A percentile compares a stretch with the other conserved stretches of the same genome.
phyloP scores from a whole-genome alignment of 768 basidiomycete species.

The Termitomyces sp. region DNA sequence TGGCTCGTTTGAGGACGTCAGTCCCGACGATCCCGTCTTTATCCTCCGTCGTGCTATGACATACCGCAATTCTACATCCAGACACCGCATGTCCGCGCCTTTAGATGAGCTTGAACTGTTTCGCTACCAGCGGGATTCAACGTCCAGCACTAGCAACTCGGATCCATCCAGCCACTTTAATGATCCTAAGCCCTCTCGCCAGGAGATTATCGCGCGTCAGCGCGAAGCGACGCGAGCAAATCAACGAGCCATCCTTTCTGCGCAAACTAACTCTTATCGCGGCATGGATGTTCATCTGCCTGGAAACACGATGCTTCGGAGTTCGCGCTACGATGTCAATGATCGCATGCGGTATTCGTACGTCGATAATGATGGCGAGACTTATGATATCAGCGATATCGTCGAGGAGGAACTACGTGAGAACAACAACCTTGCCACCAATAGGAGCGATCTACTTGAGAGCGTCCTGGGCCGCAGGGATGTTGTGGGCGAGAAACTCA shows the following conservation, averaged over 20 bases:
- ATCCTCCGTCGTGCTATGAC: constrained; percentile 79
- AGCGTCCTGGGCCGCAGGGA: constrained; percentile 59
- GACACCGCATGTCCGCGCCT: constrained; percentile 69
- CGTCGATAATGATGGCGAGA: constrained; percentile 86
- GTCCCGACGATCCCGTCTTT: constrained; percentile 84
- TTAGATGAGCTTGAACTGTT: constrained; percentile 82
- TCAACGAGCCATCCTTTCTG: constrained; percentile 77
- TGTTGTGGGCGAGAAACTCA: constrained; percentile 63
- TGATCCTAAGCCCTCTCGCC: constrained; percentile 53
- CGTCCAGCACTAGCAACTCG: constrained; percentile 52
- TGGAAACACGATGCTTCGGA: constrained; percentile 82
- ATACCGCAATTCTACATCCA: constrained; percentile 69
- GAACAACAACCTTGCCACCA: constrained; percentile 30
- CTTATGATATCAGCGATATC: constrained; percentile 90
- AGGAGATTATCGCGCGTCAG: constrained; percentile 93
- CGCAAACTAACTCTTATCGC: constrained; percentile 79
- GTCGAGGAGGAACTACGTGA: constrained; percentile 87
- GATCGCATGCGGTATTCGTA: constrained; percentile 91
- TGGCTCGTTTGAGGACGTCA: constrained; percentile 71
- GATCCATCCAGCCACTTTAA: constrained; percentile 32
- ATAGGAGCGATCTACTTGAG: constrained; percentile 63
- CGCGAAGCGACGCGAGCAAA: constrained; percentile 83
- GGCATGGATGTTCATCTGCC: constrained; percentile 89
- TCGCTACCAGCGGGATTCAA: constrained; percentile 65
- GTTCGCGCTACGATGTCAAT: constrained; percentile 66